phyloP scores from a whole-genome alignment of 768 basidiomycete genomes.

The Lactarius trivialis region DNA sequence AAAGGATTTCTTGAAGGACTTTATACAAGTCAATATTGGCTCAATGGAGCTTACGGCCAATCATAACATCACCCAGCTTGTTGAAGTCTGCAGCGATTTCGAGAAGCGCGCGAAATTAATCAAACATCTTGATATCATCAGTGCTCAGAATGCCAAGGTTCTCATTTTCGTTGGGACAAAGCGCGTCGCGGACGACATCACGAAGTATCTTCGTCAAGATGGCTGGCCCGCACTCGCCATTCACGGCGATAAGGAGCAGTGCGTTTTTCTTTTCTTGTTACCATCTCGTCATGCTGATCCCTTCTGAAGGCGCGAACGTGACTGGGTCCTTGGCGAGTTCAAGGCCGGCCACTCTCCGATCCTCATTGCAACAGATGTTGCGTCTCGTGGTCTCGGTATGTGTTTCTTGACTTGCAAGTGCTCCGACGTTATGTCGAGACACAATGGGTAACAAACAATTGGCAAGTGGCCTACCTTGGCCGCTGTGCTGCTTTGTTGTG shows the following conservation, averaged over 20 bases:
- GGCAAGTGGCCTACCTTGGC: conserved; percentile 20
- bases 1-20: conserved; percentile 91
- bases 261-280: conserved; percentile 30
- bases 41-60: conserved; percentile 98
- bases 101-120: conserved; percentile 95
- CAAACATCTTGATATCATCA: conserved; percentile 96
- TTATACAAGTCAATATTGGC: conserved; percentile 98
- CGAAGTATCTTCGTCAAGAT: conserved; percentile 94
- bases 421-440: conserved; percentile 33
- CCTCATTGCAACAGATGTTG: conserved; percentile 97
- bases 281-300: neutral
- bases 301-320: conserved; percentile 77
- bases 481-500: conserved; percentile 14
- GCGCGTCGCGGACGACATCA: conserved; percentile 96
- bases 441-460: conserved; percentile 29
- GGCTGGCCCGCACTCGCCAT: conserved; percentile 99
- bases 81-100: conserved; percentile 95
- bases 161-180: conserved; percentile 98
- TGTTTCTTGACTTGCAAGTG: conserved; percentile 47
- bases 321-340: conserved; percentile 98
- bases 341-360: conserved; percentile 97
- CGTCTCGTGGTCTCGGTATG: conserved; percentile 99
- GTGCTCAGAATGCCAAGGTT: conserved; percentile 94
- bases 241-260: conserved; percentile 99
- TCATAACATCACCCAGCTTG: conserved; percentile 93